These are phyloP conservation scores for Lentinula edodes DNA, from an alignment of 768 basidiomycete species.

Conservation along the genomic window DNA sequence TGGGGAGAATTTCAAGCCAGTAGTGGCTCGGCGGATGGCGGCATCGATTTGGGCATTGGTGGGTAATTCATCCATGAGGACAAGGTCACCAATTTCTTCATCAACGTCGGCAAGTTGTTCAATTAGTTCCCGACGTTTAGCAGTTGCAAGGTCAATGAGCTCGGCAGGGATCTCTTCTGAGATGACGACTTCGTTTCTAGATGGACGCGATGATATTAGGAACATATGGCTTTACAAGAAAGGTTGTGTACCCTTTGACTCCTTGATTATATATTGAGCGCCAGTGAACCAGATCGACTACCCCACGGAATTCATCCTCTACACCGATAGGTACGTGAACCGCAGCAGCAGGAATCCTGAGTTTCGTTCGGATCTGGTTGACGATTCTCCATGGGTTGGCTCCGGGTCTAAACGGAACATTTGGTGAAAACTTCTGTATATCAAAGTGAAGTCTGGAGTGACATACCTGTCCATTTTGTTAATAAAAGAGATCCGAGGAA, in stretches of 20 bases:
- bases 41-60: constrained; percentile 65
- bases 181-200: constrained; percentile 70
- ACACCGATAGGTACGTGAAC: constrained; percentile 93
- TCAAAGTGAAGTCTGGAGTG: not conserved
- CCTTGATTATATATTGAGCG: constrained; percentile 94
- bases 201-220: not conserved
- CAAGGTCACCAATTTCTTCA: constrained; percentile 87
- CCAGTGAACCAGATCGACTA: constrained; percentile 93
- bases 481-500: constrained; percentile 89
- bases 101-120: constrained; percentile 97
- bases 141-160: constrained; percentile 66
- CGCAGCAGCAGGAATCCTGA: constrained; percentile 89
- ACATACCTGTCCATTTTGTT: constrained; percentile 79
- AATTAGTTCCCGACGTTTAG: constrained; percentile 87
- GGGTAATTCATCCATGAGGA: constrained; percentile 80
- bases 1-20: constrained; percentile 86
- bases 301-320: constrained; percentile 83
- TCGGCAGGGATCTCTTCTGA: constrained; percentile 84
- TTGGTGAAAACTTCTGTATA: not conserved
- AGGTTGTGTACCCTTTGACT: constrained; percentile 74
- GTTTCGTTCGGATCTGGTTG: constrained; percentile 84
- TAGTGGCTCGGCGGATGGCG: constrained; percentile 87
- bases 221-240: not conserved
- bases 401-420: constrained; percentile 58
- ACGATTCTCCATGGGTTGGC: constrained; percentile 97